Base-by-base conservation (phyloP, 2,329 filamentous ascomycete species). In the Hymenoscyphus repandus region DNA sequence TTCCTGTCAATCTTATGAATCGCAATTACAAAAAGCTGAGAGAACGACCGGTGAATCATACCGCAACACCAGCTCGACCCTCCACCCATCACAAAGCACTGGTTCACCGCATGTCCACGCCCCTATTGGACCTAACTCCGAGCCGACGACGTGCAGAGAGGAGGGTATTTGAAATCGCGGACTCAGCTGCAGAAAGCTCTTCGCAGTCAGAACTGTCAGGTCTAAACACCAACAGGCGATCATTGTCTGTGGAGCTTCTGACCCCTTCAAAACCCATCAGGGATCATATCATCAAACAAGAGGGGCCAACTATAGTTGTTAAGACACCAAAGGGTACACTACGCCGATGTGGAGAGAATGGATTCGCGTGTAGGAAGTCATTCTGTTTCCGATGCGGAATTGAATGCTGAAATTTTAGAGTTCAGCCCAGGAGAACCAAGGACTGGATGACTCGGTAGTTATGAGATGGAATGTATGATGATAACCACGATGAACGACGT, bases 371-470 rank as follows among this genome's bases (percentile, higher is more conserved):
- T 54, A 74, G 73, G 3, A 70, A 76, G 48, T 74, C 79, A 53
- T 83, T 83, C 66, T 84, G 81, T 65, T 82, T 85, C 58, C 72
- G 70, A 9, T 83, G 80, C 45, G 52, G 54, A 9, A 17, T 17
- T 37, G 34, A 9, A 37, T 27, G 7, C 22, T 27, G 22, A 27
- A 27, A 27, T 4, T 27, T 27, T 27, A 4, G 22, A 27, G 7
- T 27, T 27, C 22, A 27, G 7, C 7, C 4, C 22, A 4, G 22
- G 22, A 27, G 22, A n/a, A 7, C 22, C 4, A 27, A 27, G 22
- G 4, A 4, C 22, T 27, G 22, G 22, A 27, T 27, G 22, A 27
- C 4, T 27, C 4, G 22, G 7, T 27, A 27, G 22, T 7, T 27
- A 27, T 27, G 22, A 27, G 22, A 27, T 7, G 22, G 22, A 27